Evolutionary conservation across 2,329 filamentous ascomycete genomes (phyloP).

Genomic region (Fusarium sp.): DNA sequence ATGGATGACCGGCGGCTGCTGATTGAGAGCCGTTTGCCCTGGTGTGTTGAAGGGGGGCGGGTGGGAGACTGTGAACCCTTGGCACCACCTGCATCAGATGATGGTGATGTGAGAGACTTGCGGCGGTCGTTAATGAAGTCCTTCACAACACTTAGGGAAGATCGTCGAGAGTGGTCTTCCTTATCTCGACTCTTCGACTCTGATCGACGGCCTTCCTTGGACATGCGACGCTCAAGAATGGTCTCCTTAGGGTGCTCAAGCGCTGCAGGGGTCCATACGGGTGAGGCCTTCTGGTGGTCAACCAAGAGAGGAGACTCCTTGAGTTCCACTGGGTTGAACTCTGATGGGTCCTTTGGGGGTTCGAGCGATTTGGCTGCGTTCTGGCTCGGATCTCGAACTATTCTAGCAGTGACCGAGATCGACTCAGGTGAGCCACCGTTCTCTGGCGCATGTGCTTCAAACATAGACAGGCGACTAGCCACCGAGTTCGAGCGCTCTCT

Average conservation of each 20-base stretch:
- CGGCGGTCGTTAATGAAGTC: slow-evolving; percentile 72
- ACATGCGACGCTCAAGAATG: slow-evolving; percentile 61
- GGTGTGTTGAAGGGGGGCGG: slow-evolving; percentile 61
- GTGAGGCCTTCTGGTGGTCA: slow-evolving; percentile 61
- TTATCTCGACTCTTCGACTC: slow-evolving; percentile 52
- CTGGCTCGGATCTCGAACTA: slow-evolving; percentile 74
- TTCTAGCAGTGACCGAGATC: slow-evolving; percentile 88
- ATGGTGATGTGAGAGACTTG: slow-evolving; percentile 62
- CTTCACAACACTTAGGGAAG: slow-evolving; percentile 69
- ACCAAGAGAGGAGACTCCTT: slow-evolving; percentile 70
- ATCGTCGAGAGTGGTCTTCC: slow-evolving; percentile 60
- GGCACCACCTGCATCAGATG: slow-evolving; percentile 54
- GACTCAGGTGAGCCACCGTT: slow-evolving; percentile 61
- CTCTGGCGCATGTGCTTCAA: slow-evolving; percentile 55
- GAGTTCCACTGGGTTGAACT: slow-evolving; percentile 63
- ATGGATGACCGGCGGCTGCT: slow-evolving; percentile 69
- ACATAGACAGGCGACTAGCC: slow-evolving; percentile 67
- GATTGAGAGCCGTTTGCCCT: slow-evolving; percentile 70
- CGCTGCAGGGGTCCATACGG: slow-evolving; percentile 44
- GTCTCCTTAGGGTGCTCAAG: slow-evolving; percentile 56
- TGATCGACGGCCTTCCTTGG: slow-evolving; percentile 53
- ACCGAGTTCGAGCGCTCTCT: slow-evolving; percentile 66
- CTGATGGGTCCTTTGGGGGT: slow-evolving; percentile 54
- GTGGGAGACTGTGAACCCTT: slow-evolving; percentile 57
- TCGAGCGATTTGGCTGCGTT: slow-evolving; percentile 56